Conservation (phyloP, 148 eudicot species). For the Silene uniflora region DNA sequence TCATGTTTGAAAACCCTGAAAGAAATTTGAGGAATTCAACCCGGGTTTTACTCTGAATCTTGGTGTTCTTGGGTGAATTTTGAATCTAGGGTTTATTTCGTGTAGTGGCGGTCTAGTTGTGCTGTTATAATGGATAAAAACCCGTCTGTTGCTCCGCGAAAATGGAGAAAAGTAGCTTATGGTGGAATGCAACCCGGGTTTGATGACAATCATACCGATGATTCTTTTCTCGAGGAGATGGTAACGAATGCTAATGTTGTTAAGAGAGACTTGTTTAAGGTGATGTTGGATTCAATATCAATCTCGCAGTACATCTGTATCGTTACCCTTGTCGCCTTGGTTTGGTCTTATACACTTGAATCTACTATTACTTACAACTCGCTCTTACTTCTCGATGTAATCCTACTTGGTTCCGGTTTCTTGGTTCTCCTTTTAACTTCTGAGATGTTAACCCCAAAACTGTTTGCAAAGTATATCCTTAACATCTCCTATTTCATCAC, state of each 20-base stretch:
- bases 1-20: neutral
- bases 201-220: constrained; percentile 84
- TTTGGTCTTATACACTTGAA: constrained; percentile 78
- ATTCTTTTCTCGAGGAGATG: constrained; percentile 89
- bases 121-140: constrained; percentile 7
- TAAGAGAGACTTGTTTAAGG: constrained; percentile 67
- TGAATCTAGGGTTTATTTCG: neutral
- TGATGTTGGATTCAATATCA: constrained; percentile 75
- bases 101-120: neutral
- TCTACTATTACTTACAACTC: constrained; percentile 50
- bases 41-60: neutral
- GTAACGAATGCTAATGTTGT: constrained; percentile 92
- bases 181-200: constrained; percentile 98
- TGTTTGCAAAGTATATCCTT: constrained; percentile 46
- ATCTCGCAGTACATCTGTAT: constrained; percentile 87
- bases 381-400: constrained; percentile 69
- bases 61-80: neutral
- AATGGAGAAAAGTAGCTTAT: constrained; percentile 96
- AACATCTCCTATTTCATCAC: constrained; percentile 72
- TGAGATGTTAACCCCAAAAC: constrained; percentile 47
- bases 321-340: constrained; percentile 78
- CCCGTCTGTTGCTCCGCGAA: constrained; percentile 25
- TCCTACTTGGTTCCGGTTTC: constrained; percentile 70
- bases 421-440: constrained; percentile 59
- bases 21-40: no score